Base-by-base conservation (phyloP, 2,329 filamentous ascomycete genomes). In the Onygenales sp. region DNA sequence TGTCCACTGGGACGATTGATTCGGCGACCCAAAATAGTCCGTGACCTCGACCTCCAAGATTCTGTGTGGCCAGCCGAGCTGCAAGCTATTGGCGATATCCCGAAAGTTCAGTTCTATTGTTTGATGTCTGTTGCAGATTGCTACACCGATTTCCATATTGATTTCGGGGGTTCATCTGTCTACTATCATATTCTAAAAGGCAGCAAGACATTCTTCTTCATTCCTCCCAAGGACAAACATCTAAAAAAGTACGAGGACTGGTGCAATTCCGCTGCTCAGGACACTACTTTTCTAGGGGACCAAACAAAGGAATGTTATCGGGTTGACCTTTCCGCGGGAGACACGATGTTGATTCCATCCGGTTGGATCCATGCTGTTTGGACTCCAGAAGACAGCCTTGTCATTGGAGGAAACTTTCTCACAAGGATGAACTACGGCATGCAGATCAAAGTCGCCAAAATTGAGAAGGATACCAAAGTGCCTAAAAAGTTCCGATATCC, bases 341-440 rank as follows among this genome's bases (percentile, higher is more conserved):
- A 86, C 62, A 86, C 83, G 2, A 85, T 86, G 79, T 71, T 86
- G 43, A 86, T 86, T 57, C 83, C 83, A 4, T 84, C 83, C 36
- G 83, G 83, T 17, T 86, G 83, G 83, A 86, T 86, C 51, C 83
- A 86, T 62, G 83, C 83, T 27, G 83, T 86, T 7, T 85, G 84
- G 81, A 86, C 83, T 8, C 83, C 83, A 0, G 78, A 82, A 60
- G 82, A 86, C 61, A 86, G 83, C 60, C 69, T 86, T 48, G 83
- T 86, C 32, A 84, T 86, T 56, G 83, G 83, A n/a, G 83, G 83
- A 50, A 86, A 86, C 61, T 86, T 86, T 60, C 70, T 86, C 44
- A 86, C 82, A 5, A 72, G 79, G 53, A 74, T 85, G 65, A 82
- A 84, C 55, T 85, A 82, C 63, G 78, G 77, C 53, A 84, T 84